Conservation (phyloP, 352 stramenopile species). For the Phytopythium chamaehyphon region DNA sequence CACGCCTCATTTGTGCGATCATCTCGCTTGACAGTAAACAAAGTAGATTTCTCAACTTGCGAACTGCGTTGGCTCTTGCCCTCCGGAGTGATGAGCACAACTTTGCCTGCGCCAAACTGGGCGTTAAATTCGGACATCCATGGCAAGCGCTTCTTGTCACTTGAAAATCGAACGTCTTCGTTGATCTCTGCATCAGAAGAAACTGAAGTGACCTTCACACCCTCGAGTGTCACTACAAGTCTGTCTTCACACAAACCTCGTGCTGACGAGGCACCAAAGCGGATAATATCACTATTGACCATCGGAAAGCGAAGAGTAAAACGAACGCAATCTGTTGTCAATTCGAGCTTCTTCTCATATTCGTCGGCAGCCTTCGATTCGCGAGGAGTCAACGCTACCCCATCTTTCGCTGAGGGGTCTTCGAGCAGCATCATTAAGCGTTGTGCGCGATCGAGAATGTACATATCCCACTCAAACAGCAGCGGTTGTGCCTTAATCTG, state of each 20-base stretch:
- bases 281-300: slow-evolving; percentile 79
- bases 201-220: slow-evolving; percentile 42
- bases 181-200: slow-evolving; percentile 10
- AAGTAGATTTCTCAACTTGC: slow-evolving; percentile 34
- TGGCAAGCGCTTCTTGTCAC: slow-evolving; percentile 19
- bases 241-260: slow-evolving; percentile 81
- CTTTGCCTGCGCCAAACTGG: slow-evolving; percentile 46
- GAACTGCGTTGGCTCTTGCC: slow-evolving; percentile 48
- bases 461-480: slow-evolving; percentile 85
- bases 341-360: slow-evolving; percentile 55
- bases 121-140: slow-evolving; percentile 71
- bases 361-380: slow-evolving; percentile 8
- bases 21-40: slow-evolving; percentile 38
- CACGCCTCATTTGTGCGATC: slow-evolving; percentile 32
- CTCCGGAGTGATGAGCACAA: slow-evolving; percentile 45
- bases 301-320: slow-evolving; percentile 79
- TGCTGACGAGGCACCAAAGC: slow-evolving; percentile 72
- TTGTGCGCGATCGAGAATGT: slow-evolving; percentile 74
- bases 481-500: slow-evolving; percentile 72
- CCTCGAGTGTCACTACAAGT: slow-evolving; percentile 62
- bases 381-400: slow-evolving; percentile 6
- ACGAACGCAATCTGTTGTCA: slow-evolving; percentile 70
- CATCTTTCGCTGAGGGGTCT: slow-evolving; percentile 29
- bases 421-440: slow-evolving; percentile 71
- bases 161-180: slow-evolving; percentile 1